Percentiles rank a stretch among this genome's conserved stretches.
These are phyloP conservation scores for Colletotrichum sp. DNA, from an alignment of 2,329 filamentous ascomycete genomes.

Conservation along the genomic window DNA sequence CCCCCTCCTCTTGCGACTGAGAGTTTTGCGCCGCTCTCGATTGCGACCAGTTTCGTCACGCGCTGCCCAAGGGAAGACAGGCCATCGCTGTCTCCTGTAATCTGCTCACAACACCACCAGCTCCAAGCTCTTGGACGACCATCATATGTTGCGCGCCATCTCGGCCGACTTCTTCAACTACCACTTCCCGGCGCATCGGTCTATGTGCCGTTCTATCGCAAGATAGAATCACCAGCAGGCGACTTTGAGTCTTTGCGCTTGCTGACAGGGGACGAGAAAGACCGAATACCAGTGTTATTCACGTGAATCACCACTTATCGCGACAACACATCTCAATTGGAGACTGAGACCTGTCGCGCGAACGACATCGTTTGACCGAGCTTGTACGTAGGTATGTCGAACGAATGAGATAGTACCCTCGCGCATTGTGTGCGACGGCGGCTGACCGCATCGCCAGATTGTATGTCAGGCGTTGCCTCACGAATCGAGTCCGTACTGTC, in stretches of 20 bases:
- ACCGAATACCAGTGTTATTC: conserved; percentile 39
- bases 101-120: background rate
- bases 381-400: background rate
- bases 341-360: background rate
- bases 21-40: background rate
- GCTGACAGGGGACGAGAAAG: conserved; percentile 63
- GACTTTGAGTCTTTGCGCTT: conserved; percentile 74
- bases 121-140: background rate
- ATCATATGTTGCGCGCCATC: conserved; percentile 14
- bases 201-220: conserved; percentile 45
- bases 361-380: background rate
- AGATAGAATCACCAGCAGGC: conserved; percentile 56
- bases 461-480: background rate
- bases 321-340: background rate
- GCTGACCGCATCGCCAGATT: conserved; percentile 13
- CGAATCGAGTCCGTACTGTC: conserved; percentile 12
- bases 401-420: background rate
- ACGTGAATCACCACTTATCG: background rate
- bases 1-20: background rate
- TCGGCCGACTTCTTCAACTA: conserved; percentile 15
- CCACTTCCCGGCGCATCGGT: conserved; percentile 37
- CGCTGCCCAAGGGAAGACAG: background rate
- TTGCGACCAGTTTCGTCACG: background rate
- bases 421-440: background rate
- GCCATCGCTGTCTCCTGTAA: background rate